Evolutionary conservation across 2,329 filamentous ascomycete species (phyloP).

Genomic region (Trichophyton schoenleinii): DNA sequence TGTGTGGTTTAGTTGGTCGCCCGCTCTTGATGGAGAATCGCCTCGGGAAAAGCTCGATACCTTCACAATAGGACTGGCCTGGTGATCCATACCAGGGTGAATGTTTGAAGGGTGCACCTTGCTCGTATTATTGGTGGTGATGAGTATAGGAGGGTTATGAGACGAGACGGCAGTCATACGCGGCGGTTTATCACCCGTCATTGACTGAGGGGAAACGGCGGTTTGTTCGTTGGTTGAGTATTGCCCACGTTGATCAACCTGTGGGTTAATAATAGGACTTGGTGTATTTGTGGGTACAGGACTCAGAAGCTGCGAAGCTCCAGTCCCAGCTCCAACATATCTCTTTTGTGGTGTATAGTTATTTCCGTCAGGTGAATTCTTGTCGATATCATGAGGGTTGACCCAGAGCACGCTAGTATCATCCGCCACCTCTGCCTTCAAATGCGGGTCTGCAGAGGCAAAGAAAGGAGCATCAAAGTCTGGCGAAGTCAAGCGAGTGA

Average conservation of each 20-base stretch:
- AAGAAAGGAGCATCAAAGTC: conserved; percentile 1
- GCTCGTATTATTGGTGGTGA: conserved; percentile 16
- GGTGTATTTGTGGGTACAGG: conserved; percentile 22
- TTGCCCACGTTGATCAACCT: conserved; percentile 6
- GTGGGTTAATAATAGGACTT: conserved; percentile 19
- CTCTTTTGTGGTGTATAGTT: background rate
- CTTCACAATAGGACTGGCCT: conserved; percentile 34
- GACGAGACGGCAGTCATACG: conserved; percentile 7
- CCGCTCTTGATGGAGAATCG: conserved; percentile 30
- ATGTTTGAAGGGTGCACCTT: conserved; percentile 17
- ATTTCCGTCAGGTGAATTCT: background rate
- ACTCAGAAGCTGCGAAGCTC: conserved; percentile 23
- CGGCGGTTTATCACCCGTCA: conserved; percentile 5
- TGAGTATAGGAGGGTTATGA: conserved; percentile 16
- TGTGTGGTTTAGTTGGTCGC: conserved; percentile 6
- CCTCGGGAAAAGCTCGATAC: conserved; percentile 32
- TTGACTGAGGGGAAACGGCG: conserved; percentile 4
- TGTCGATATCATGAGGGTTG: conserved; percentile 6
- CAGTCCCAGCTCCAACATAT: conserved; percentile 1
- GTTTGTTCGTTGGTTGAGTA: background rate
- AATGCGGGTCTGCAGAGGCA: background rate
- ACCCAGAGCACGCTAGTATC: conserved; percentile 6
- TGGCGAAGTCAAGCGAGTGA: conserved; percentile 7
- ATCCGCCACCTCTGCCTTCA: background rate
- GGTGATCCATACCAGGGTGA: conserved; percentile 17